phyloP scores from a whole-genome alignment of 306 rosid species.

The Ormosia semicastrata region DNA sequence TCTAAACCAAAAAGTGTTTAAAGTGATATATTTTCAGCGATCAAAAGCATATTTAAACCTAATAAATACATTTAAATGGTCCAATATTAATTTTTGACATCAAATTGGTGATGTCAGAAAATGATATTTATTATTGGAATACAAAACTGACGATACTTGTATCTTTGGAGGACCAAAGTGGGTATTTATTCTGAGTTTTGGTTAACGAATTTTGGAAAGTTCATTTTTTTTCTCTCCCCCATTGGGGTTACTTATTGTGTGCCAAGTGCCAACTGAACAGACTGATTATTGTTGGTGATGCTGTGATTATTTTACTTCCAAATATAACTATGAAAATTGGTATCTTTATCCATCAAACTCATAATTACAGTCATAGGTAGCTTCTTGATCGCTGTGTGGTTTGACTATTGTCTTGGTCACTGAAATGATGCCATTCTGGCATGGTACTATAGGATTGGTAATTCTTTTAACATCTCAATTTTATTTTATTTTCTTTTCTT shows the following conservation, averaged over 20 bases:
- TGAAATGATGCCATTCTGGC: not conserved
- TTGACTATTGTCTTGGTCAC: not conserved
- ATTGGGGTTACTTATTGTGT: not conserved
- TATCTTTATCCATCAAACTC: not conserved
- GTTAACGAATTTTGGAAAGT: not conserved
- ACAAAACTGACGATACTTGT: not conserved
- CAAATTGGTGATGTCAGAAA: not conserved
- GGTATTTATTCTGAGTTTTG: not conserved
- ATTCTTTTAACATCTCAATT: not conserved
- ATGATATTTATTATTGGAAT: not conserved
- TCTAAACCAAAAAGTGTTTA: no score
- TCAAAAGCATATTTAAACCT: no score
- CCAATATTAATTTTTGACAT: not conserved
- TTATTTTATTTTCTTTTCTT: not conserved
- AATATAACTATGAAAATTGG: not conserved
- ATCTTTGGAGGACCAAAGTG: not conserved
- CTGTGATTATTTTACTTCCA: not conserved
- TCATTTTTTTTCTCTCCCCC: no score
- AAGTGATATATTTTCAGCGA: no score
- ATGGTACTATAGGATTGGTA: not conserved
- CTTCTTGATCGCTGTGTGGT: not conserved
- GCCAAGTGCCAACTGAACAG: not conserved
- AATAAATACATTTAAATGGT: not conserved
- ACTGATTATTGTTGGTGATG: not conserved
- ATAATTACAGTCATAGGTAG: not conserved